These are phyloP conservation scores for Lentinula edodes DNA, from an alignment of 768 basidiomycete species.

Conservation along the genomic window DNA sequence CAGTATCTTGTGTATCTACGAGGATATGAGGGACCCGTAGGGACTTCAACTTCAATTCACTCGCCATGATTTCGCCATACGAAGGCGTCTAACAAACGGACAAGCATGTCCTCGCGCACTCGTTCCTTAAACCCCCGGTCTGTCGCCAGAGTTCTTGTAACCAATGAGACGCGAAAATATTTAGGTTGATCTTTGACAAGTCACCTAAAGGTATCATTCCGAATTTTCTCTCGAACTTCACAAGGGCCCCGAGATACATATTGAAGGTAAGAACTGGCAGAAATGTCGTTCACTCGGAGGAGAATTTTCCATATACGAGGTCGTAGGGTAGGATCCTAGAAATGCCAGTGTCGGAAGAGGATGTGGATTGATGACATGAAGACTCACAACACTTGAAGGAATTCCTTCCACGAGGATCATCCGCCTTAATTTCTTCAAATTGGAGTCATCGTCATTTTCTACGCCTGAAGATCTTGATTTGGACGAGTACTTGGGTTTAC, in stretches of 20 bases:
- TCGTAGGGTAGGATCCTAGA: constrained; percentile 76
- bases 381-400: constrained; percentile 54
- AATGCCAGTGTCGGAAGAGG: not conserved
- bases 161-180: not conserved
- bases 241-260: constrained; percentile 84
- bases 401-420: constrained; percentile 90
- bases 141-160: constrained; percentile 79
- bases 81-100: constrained; percentile 94
- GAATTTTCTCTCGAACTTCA: constrained; percentile 85
- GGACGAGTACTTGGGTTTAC: constrained; percentile 58
- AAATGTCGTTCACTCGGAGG: constrained; percentile 71
- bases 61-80: constrained; percentile 92
- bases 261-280: constrained; percentile 68
- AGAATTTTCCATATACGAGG: constrained; percentile 95
- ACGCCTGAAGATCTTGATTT: constrained; percentile 58
- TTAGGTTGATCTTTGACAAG: constrained; percentile 1
- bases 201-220: constrained; percentile 95
- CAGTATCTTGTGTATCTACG: constrained; percentile 68
- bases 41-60: not conserved
- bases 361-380: no score
- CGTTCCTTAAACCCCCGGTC: constrained; percentile 97
- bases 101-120: constrained; percentile 94
- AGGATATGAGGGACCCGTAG: not conserved
- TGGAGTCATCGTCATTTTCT: constrained; percentile 59
- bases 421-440: constrained; percentile 75